Evolutionary conservation across 2,329 filamentous ascomycete species (phyloP), one percentile per base, ranked within the genome.

Genomic region (Cercospora canescens): DNA sequence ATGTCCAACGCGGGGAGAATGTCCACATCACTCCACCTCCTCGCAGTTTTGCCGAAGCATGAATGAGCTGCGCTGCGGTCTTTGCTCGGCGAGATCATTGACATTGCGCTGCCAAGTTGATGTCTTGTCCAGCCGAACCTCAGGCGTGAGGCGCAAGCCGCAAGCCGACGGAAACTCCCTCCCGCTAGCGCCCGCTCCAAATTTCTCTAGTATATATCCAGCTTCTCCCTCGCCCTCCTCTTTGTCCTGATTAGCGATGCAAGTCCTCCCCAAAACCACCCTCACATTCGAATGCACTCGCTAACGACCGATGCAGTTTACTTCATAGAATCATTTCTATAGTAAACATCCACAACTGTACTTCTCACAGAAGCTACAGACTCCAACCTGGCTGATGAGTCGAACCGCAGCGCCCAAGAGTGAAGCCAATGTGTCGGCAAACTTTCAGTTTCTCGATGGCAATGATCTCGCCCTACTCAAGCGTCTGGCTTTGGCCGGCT

Each of bases 301-400:
- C 63, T 68, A 32, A 68, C 64, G 35, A 48, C 28, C 34, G n/a
- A 18, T 18, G 54, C 28, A 58, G 63, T 66, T 39, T 66, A 72
- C 70, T 72, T 75, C 74, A 77, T 75, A 93, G 91, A 94, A 94
- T 94, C 92, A 92, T 92, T 96, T 96, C 91, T 96, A 94, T 93
- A 97, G 93, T 94, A 89, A 86, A 92, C 89, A 89, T 93, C 91
- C 87, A 86, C 86, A 89, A 92, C 91, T 95, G 90, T 92, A 89
- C 90, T 94, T 88, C 88, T 88, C 87, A 93, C 87, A 91, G 86
- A 86, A 96, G 93, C 91, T 88, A 93, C 67, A 74, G 73, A 75
- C 74, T 75, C 73, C 75, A 74, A 70, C 74, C 72, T 71, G 74
- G 72, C 70, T 74, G 75, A 76, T 76, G 74, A 76, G 69, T 65